phyloP scores from a whole-genome alignment of 2,329 filamentous ascomycete genomes.

The Sclerotinia nivalis region DNA sequence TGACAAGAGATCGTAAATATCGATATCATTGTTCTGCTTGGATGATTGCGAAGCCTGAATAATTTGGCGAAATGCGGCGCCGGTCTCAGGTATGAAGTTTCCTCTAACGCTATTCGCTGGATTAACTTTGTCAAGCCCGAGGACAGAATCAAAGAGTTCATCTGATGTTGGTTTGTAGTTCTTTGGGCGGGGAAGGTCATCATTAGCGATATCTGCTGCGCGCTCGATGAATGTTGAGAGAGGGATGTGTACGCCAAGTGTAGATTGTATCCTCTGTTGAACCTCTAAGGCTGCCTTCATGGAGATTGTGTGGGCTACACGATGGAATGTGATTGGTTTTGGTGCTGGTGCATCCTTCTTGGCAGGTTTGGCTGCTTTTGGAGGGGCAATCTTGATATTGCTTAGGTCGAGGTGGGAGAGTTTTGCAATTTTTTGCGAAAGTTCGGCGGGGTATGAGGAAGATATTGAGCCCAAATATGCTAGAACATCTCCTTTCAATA shows the following conservation, averaged over 20 bases:
- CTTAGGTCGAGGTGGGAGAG: slow-evolving; percentile 85
- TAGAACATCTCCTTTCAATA: slow-evolving; percentile 94
- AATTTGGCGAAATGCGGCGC: slow-evolving; percentile 47
- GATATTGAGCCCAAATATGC: slow-evolving; percentile 82
- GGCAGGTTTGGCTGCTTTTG: slow-evolving; percentile 44
- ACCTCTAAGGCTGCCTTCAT: slow-evolving; percentile 75
- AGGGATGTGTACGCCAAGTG: slow-evolving; percentile 77
- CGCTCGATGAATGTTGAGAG: slow-evolving; percentile 84
- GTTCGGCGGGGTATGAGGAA: slow-evolving; percentile 66
- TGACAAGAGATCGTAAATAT: slow-evolving; percentile 82
- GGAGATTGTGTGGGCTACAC: slow-evolving; percentile 74
- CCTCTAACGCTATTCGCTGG: slow-evolving; percentile 58
- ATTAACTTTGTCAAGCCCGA: slow-evolving; percentile 62
- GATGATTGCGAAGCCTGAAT: slow-evolving; percentile 33
- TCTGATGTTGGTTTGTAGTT: slow-evolving; percentile 67
- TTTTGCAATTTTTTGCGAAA: slow-evolving; percentile 71
- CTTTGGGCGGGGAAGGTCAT: slow-evolving; percentile 71
- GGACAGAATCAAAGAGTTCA: slow-evolving; percentile 86
- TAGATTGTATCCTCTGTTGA: slow-evolving; percentile 76
- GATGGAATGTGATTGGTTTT: slow-evolving; percentile 49
- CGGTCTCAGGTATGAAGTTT: slow-evolving; percentile 71
- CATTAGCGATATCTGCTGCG: slow-evolving; percentile 84
- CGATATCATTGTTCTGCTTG: slow-evolving; percentile 52
- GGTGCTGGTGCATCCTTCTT: slow-evolving; percentile 45
- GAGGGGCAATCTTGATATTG: slow-evolving; percentile 72